phyloP scores from a whole-genome alignment of 1,284 basidiomycete genomes.

The Cerioporus squamosus region DNA sequence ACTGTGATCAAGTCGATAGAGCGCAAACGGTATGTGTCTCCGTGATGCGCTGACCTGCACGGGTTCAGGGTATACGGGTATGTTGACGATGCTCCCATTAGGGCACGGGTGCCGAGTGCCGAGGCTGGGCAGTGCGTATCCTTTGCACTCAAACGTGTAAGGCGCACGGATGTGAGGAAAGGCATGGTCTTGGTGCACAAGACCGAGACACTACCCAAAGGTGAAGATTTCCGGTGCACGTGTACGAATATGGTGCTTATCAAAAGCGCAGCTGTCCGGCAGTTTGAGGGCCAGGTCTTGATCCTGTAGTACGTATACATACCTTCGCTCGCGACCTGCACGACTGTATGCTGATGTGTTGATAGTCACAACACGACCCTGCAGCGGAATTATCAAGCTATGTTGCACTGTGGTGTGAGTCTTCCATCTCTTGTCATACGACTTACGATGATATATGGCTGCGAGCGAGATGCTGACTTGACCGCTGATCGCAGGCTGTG shows the following conservation, averaged over 20 bases:
- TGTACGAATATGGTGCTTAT: not conserved
- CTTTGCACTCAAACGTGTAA: slow-evolving; percentile 90
- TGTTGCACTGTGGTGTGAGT: slow-evolving; percentile 84
- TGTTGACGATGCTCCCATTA: slow-evolving; percentile 30
- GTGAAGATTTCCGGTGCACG: slow-evolving; percentile 38
- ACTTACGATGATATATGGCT: not conserved
- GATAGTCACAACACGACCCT: slow-evolving; percentile 89
- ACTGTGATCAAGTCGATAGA: slow-evolving; percentile 93
- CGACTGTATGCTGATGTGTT: slow-evolving; percentile 8
- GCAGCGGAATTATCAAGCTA: slow-evolving; percentile 89
- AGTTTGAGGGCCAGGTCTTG: slow-evolving; percentile 86
- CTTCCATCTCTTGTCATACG: not conserved
- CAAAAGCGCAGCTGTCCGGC: slow-evolving; percentile 58
- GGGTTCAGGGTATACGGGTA: not conserved
- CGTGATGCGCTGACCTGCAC: no score
- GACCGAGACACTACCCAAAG: slow-evolving; percentile 80
- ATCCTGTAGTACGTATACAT: slow-evolving; percentile 74
- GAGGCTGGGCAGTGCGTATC: slow-evolving; percentile 97
- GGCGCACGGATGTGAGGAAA: slow-evolving; percentile 85
- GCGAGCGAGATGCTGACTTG: not conserved
- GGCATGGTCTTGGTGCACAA: slow-evolving; percentile 92
- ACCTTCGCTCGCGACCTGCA: not conserved
- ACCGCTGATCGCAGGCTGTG: slow-evolving; percentile 58
- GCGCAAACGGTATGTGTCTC: slow-evolving; percentile 74
- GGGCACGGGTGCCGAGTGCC: slow-evolving; percentile 82